Evolutionary conservation across 345 rosid species (phyloP).

Genomic region (Streptanthus diversifolius): DNA sequence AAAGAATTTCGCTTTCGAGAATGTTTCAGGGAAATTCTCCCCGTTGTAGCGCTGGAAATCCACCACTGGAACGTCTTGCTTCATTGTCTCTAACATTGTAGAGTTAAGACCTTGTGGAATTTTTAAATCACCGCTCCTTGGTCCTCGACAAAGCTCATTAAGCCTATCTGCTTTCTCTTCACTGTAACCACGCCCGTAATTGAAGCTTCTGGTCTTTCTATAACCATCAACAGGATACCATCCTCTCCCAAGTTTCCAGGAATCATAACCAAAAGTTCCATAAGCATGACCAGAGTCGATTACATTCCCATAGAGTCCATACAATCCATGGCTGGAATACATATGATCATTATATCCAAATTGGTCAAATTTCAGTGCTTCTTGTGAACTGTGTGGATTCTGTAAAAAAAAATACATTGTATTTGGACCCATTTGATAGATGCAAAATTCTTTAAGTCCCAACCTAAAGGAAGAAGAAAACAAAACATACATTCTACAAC

Average conservation of each 20-base stretch:
- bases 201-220: constrained; percentile 47
- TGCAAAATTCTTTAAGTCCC: background rate
- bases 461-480: background rate
- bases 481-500: background rate
- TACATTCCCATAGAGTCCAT: constrained; percentile 53
- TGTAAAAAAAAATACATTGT: constrained; percentile 11
- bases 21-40: constrained; percentile 51
- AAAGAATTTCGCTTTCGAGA: constrained; percentile 56
- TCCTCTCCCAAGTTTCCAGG: constrained; percentile 56
- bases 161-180: constrained; percentile 68
- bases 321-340: constrained; percentile 49
- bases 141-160: constrained; percentile 77
- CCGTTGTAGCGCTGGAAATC: constrained; percentile 48
- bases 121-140: constrained; percentile 54
- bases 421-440: background rate
- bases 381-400: constrained; percentile 49
- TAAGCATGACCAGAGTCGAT: constrained; percentile 44
- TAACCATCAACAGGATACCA: constrained; percentile 61
- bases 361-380: constrained; percentile 41
- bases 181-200: constrained; percentile 38
- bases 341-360: constrained; percentile 47
- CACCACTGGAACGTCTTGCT: constrained; percentile 33
- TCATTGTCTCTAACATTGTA: constrained; percentile 26
- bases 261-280: constrained; percentile 54
- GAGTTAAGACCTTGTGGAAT: constrained; percentile 41